These are phyloP conservation scores for Coniosporium apollinis DNA, from an alignment of 495 filamentous ascomycete genomes.

Conservation along the genomic window DNA sequence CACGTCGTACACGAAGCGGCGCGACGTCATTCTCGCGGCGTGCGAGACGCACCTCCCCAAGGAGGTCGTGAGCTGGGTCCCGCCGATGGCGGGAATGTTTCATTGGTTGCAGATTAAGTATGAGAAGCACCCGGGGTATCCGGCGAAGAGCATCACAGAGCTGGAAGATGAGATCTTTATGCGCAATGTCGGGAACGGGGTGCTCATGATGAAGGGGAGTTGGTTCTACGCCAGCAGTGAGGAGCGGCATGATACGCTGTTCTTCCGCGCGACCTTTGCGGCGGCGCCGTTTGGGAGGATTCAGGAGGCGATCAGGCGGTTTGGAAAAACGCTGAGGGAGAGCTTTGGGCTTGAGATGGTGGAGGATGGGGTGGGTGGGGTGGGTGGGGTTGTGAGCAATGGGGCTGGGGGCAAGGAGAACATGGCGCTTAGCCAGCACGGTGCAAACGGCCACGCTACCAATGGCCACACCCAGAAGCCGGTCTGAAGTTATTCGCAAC, in stretches of 20 bases:
- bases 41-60: constrained; percentile 66
- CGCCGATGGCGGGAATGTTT: constrained; percentile 93
- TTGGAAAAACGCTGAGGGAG: constrained; percentile 50
- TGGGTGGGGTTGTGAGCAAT: no score
- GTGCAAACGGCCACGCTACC: no score
- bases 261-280: constrained; percentile 81
- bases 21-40: constrained; percentile 62
- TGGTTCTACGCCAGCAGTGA: constrained; percentile 65
- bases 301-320: constrained; percentile 57
- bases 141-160: constrained; percentile 33
- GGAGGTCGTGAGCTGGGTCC: constrained; percentile 65
- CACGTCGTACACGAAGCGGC: constrained; percentile 62
- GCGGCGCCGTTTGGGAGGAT: constrained; percentile 62
- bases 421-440: no score
- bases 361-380: background rate
- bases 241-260: constrained; percentile 38
- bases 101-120: constrained; percentile 75
- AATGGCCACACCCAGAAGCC: no score
- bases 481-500: no score
- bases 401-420: no score
- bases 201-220: constrained; percentile 63
- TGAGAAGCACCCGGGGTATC: constrained; percentile 45
- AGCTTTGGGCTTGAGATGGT: constrained; percentile 35
- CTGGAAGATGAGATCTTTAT: constrained; percentile 81
- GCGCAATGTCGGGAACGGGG: constrained; percentile 47